These are phyloP conservation scores for Neurospora sp. DNA, from an alignment of 495 filamentous ascomycete species.

Conservation along the genomic window DNA sequence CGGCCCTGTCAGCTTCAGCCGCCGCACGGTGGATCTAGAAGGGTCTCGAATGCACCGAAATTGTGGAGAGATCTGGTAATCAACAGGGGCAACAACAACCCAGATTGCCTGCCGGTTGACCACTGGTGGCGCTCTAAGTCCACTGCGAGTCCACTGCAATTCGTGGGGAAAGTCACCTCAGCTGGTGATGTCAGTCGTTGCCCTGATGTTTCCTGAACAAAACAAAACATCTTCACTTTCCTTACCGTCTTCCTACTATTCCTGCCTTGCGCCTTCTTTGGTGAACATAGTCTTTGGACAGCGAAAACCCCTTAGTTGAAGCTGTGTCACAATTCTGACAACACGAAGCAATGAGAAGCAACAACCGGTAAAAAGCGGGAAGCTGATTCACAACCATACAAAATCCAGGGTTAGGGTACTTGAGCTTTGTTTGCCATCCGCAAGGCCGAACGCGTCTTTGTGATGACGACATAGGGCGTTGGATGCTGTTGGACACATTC, in stretches of 20 bases:
- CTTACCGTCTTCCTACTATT: not conserved
- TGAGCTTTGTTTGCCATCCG: not conserved
- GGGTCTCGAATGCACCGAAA: not conserved
- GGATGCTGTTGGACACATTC: not conserved
- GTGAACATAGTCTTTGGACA: not conserved
- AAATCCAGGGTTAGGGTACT: not conserved
- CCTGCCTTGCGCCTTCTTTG: not conserved
- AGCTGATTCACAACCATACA: not conserved
- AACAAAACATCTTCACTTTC: not conserved
- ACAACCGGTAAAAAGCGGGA: not conserved
- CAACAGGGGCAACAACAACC: not conserved
- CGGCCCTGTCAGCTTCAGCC: not conserved
- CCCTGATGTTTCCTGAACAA: not conserved
- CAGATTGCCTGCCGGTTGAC: not conserved
- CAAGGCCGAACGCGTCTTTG: not conserved
- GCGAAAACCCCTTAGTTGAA: not conserved
- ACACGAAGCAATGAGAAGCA: no score
- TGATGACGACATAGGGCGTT: not conserved
- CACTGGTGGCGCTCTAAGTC: not conserved
- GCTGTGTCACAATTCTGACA: not conserved
- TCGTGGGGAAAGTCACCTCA: not conserved
- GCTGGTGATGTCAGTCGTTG: not conserved
- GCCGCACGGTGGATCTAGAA: not conserved
- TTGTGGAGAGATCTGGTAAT: not conserved
- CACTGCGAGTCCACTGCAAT: not conserved